Percentiles rank a stretch among this genome's conserved stretches.
Conservation (phyloP, 106 monocot species). For the Agapanthus africanus region DNA sequence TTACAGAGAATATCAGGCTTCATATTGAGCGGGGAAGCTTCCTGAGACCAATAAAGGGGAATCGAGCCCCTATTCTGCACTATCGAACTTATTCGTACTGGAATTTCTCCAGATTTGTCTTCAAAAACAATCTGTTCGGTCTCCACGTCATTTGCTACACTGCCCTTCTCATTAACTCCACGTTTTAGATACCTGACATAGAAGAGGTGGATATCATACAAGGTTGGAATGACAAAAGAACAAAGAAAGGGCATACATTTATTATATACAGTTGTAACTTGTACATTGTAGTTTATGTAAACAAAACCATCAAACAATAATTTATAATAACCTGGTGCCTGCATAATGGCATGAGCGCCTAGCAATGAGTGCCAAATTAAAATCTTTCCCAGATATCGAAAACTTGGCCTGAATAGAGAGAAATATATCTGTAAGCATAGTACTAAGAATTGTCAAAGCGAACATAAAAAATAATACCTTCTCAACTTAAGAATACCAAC, state of each 20-base stretch:
- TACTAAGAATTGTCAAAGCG: neutral
- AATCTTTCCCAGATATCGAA: conserved; percentile 63
- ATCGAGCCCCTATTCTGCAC: conserved; percentile 75
- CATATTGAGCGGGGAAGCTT: conserved; percentile 46
- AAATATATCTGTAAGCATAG: neutral
- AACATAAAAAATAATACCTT: neutral
- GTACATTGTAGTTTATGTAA: too few species aligned
- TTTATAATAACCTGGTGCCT: conserved; percentile 69
- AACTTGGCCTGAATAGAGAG: conserved; percentile 52
- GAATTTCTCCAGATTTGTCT: conserved; percentile 26
- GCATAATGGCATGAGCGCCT: conserved; percentile 93
- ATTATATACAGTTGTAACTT: too few species aligned
- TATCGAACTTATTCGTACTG: conserved; percentile 45
- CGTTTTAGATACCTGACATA: neutral
- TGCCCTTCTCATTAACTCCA: conserved; percentile 49
- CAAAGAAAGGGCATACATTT: too few species aligned
- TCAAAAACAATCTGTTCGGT: conserved; percentile 73
- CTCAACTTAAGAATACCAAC: neutral
- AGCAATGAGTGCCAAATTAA: conserved; percentile 90
- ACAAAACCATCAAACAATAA: too few species aligned
- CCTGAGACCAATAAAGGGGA: conserved; percentile 74
- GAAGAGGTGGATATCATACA: too few species aligned
- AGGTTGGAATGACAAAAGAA: too few species aligned
- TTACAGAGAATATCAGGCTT: conserved; percentile 88
- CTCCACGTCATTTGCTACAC: too few species aligned